Evolutionary conservation across 2,329 filamentous ascomycete species (phyloP), one percentile per base, ranked within the genome.

Genomic region (Pseudocercospora crystallina): DNA sequence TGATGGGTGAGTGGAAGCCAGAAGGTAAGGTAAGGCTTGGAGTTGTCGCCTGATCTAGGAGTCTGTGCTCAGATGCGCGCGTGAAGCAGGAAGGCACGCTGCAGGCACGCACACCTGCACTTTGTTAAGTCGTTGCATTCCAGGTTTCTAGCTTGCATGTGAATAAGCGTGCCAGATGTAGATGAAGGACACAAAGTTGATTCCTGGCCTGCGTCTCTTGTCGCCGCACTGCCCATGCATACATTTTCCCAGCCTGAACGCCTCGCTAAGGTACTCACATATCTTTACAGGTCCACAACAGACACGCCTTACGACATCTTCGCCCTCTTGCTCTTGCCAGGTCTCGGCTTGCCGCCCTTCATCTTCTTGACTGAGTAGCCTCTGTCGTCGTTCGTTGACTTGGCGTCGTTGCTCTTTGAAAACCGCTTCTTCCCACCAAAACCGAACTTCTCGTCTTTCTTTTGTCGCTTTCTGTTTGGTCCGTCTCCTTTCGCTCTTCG

Each of bases 341-440:
- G 68, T 49, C 72, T 58, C 32, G 60, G 58, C 49, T 65, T 64
- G 30, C 64, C 61, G 38, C 70, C 79, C 79, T 95, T 96, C 89
- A 96, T 96, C 74, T 84, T 87, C 78, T 86, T 90, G 33, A 79
- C 80, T 47, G 86, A 90, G 76, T 95, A 97, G 1, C 82, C 83
- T 56, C 83, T 83, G 61, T 95, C 74, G 70, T 99, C 94, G 54
- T 83, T 86, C 40, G 85, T 90, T 59, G 89, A 95, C 56, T 80
- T 69, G 42, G 91, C 90, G 72, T 96, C 91, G 61, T 90, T 90
- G 54, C 90, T 96, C 82, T 99, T 99, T 49, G 80, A 74, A 69
- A 90, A 85, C 48, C 87, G 80, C 80, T 99, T 99, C 83, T 96
- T 96, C 63, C 94, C 94, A 54, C 94, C 94, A 66, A 92, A 96